Percentiles rank a stretch among this genome's conserved stretches.
These are phyloP conservation scores for Pseudogymnoascus sp. DNA, from an alignment of 2,329 filamentous ascomycete species.

Conservation along the genomic window DNA sequence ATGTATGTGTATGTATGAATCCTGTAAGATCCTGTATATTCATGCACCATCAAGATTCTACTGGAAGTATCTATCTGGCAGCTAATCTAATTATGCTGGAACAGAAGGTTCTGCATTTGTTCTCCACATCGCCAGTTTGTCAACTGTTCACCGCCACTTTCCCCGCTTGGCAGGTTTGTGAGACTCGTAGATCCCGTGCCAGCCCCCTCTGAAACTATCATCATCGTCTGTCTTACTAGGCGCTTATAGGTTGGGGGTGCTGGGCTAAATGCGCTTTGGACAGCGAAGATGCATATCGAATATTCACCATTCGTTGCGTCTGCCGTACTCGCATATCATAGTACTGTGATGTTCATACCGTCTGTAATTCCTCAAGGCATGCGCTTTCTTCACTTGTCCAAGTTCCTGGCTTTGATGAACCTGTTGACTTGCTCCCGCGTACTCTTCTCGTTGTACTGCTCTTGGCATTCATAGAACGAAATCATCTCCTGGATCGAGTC, in stretches of 20 bases:
- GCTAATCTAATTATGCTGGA: slow-evolving; percentile 1
- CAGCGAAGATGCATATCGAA: neutral
- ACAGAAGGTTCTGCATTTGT: neutral
- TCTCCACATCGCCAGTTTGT: neutral
- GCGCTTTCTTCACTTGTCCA: slow-evolving; percentile 23
- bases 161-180: neutral
- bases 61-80: neutral
- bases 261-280: neutral
- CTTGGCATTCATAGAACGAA: slow-evolving; percentile 57
- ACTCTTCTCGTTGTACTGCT: slow-evolving; percentile 34
- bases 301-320: neutral
- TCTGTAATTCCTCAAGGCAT: neutral
- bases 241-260: neutral
- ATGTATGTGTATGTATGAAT: neutral
- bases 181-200: neutral
- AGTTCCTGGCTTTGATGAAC: slow-evolving; percentile 32
- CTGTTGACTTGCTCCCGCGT: slow-evolving; percentile 33
- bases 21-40: neutral
- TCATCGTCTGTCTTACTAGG: neutral
- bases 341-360: neutral
- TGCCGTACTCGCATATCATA: neutral
- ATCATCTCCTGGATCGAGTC: slow-evolving; percentile 69
- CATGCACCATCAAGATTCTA: neutral
- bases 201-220: slow-evolving; percentile 5
- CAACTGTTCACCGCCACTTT: neutral